Percentiles rank a stretch among this genome's conserved stretches.
These are phyloP conservation scores for Psilocybe sp. DNA, from an alignment of 768 basidiomycete genomes.

Conservation along the genomic window DNA sequence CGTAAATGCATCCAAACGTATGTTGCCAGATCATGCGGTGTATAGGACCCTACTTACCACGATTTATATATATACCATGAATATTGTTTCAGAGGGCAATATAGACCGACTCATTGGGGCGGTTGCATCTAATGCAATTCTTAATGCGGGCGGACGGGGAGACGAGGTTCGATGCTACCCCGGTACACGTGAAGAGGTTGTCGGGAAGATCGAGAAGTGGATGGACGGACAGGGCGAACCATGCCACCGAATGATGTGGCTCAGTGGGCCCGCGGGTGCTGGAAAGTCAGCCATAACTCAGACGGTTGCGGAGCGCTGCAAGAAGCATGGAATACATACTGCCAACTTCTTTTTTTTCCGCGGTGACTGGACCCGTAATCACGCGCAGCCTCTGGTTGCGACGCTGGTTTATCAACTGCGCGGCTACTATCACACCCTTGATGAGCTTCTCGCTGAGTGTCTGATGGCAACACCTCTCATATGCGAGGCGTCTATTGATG, in stretches of 20 bases:
- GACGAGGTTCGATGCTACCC: too few relatives aligned
- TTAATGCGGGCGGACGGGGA: too few relatives aligned
- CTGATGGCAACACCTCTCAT: neutral
- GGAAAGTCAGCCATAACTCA: slow-evolving; percentile 5
- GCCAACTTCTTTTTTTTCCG: neutral
- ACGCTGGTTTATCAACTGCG: neutral
- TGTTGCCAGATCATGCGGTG: too few relatives aligned
- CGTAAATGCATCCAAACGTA: too few relatives aligned
- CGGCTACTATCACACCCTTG: neutral
- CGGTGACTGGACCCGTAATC: neutral
- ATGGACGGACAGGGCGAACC: too few relatives aligned
- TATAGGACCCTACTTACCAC: too few relatives aligned
- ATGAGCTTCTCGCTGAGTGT: neutral
- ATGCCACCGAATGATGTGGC: neutral
- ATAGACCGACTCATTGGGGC: too few relatives aligned
- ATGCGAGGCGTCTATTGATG: neutral
- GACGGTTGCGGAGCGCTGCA: neutral
- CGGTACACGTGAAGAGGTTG: too few relatives aligned
- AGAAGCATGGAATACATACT: neutral
- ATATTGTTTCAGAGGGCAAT: too few relatives aligned
- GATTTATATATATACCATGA: too few relatives aligned
- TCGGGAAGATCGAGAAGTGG: too few relatives aligned
- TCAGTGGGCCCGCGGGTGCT: slow-evolving; percentile 2
- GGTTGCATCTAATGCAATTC: too few relatives aligned
- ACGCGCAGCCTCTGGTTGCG: neutral